Base-by-base conservation (phyloP, 2,329 filamentous ascomycete genomes). In the Xylaria sp. region DNA sequence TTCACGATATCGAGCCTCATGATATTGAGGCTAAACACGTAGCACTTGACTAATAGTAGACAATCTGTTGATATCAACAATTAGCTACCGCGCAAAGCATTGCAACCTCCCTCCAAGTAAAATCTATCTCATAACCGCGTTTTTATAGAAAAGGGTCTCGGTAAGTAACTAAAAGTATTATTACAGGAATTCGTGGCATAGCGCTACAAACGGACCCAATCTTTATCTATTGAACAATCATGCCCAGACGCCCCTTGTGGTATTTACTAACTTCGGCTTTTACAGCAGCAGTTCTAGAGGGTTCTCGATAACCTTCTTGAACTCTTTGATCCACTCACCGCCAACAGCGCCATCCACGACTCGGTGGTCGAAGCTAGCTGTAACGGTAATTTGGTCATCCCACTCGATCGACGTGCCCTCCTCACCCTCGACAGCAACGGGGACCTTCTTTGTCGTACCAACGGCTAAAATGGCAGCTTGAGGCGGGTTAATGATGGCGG, bases 231-330 rank as follows among this genome's bases (percentile, higher is more conserved):
- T 71, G 72, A 75, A 73, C 74, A 74, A 74, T 72, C 74, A 76
- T 75, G 72, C 75, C 74, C 74, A 65, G 75, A 76, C 76, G 74
- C 75, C 76, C 72, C 72, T 61, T 65, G 57, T 71, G 68, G 58
- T 70, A 70, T 71, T 62, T 69, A 54, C 58, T 34, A 34, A 41
- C 56, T 66, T 59, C 34, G 57, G 61, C 59, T 61, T 37, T 52
- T 91, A 99, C 83, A 99, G 88, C 82, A 99, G 87, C 76, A 99
- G 88, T 86, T 97, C 93, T 76, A 99, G 88, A 75, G 96, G 96
- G 88, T 97, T 98, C 90, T 99, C 96, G 70, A 99, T 86, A 63
- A 94, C 93, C 89, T 94, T 95, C 92, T 99, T 99, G 82, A 99
- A 86, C 86, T 97, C 96, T 82, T 89, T 90, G 83, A 99, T 94